Conservation (phyloP, 1,284 basidiomycete species). For the Meripilus lineatus region DNA sequence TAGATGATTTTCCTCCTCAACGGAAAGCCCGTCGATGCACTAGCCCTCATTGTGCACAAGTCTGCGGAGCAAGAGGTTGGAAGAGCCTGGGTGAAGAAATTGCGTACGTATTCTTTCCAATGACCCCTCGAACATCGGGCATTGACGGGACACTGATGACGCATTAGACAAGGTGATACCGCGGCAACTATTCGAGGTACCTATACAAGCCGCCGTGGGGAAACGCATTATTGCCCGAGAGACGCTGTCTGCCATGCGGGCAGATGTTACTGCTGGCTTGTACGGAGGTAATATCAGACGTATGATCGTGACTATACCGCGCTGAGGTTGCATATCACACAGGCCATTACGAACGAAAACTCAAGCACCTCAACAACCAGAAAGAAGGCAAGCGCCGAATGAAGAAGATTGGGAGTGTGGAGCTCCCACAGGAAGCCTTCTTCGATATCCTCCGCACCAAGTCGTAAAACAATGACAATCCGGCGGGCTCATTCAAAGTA, state of each 20-base stretch:
- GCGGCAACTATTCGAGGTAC: conserved; percentile 90
- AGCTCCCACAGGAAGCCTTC: conserved; percentile 89
- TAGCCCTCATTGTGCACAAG: conserved; percentile 86
- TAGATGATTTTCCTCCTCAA: conserved; percentile 89
- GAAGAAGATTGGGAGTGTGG: conserved; percentile 83
- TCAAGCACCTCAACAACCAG: conserved; percentile 90
- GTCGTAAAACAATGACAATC: no score
- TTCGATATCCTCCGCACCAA: conserved; percentile 71
- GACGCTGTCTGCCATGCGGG: conserved; percentile 81
- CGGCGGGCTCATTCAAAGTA: no score
- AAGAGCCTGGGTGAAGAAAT: conserved; percentile 82
- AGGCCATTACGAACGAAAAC: conserved; percentile 88
- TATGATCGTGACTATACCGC: no score
- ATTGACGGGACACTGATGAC: not conserved
- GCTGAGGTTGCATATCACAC: no score
- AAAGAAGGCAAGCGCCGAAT: conserved; percentile 87
- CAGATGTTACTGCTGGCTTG: conserved; percentile 93
- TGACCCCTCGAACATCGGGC: conserved; percentile 1
- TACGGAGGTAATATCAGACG: conserved; percentile 93
- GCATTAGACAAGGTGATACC: conserved; percentile 82
- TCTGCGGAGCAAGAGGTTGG: conserved; percentile 71
- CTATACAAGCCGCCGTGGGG: conserved; percentile 86
- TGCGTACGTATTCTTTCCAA: conserved; percentile 50
- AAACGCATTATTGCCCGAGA: conserved; percentile 88
- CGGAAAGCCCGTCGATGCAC: conserved; percentile 81